phyloP scores from a whole-genome alignment of 352 stramenopile species.

The Elongisporangium undulatum region DNA sequence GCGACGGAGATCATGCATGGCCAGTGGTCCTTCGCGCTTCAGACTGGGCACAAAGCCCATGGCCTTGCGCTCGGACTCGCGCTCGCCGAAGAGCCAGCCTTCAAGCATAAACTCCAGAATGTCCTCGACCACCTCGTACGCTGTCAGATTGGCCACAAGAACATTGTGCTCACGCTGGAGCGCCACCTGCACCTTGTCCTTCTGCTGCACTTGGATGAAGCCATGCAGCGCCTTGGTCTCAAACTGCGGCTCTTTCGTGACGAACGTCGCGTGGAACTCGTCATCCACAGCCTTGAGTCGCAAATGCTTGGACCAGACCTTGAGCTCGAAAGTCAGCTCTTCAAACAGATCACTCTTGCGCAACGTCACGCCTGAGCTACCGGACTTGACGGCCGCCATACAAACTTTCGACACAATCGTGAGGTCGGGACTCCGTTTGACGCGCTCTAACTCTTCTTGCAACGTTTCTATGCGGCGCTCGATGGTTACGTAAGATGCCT shows the following conservation, averaged over 20 bases:
- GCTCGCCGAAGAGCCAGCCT: conserved; percentile 95
- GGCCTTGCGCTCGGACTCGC: conserved; percentile 66
- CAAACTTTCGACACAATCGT: conserved; percentile 54
- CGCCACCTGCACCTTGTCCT: conserved; percentile 66
- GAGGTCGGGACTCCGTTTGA: conserved; percentile 52
- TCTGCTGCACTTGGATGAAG: conserved; percentile 85
- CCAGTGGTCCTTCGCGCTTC: conserved; percentile 72
- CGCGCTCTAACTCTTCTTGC: conserved; percentile 60
- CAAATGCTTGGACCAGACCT: conserved; percentile 66
- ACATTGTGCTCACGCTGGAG: conserved; percentile 86
- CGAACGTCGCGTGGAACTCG: conserved; percentile 91
- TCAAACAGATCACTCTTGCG: conserved; percentile 69
- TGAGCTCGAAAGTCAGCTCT: conserved; percentile 62
- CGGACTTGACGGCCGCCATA: conserved; percentile 57
- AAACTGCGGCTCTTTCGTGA: conserved; percentile 73
- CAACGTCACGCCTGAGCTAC: conserved; percentile 36
- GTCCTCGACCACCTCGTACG: conserved; percentile 90
- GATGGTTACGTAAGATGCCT: conserved; percentile 46
- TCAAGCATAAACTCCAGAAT: conserved; percentile 95
- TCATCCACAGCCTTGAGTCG: conserved; percentile 80
- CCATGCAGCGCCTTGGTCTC: conserved; percentile 90
- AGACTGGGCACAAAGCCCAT: conserved; percentile 83
- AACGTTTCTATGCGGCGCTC: conserved; percentile 55
- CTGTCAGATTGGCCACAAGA: conserved; percentile 81
- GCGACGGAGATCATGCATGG: conserved; percentile 60